A percentile compares a stretch with the other conserved stretches of the same genome.
These are phyloP conservation scores for Eimeria tenella DNA, from an alignment of 169 alveolate species.

Conservation along the genomic window DNA sequence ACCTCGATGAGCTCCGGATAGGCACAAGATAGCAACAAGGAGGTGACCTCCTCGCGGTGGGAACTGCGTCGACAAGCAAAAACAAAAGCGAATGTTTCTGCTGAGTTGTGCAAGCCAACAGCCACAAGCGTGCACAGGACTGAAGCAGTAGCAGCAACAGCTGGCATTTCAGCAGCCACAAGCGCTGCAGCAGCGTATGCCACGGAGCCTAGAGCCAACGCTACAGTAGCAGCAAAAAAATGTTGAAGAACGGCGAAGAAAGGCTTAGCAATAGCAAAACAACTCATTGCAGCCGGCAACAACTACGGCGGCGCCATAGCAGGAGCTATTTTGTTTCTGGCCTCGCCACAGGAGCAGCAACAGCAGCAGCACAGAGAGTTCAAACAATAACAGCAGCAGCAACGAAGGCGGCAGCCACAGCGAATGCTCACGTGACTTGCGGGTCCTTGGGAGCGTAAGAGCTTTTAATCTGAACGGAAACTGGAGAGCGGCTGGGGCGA, in stretches of 20 bases:
- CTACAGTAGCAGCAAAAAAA: background rate
- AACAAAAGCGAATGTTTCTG: background rate
- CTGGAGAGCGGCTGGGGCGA: background rate
- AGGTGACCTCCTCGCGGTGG: background rate
- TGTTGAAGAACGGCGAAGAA: too few species aligned
- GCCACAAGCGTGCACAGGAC: background rate
- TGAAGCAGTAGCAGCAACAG: slow-evolving; percentile 5
- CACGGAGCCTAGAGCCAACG: background rate
- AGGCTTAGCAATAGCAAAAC: too few species aligned
- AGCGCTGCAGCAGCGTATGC: background rate
- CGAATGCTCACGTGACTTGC: background rate
- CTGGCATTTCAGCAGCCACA: background rate
- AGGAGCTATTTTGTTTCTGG: too few species aligned
- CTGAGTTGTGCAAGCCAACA: background rate
- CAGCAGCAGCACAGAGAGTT: slow-evolving; percentile 7
- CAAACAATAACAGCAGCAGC: slow-evolving; percentile 17
- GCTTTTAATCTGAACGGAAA: background rate
- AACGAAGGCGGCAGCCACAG: slow-evolving; percentile 18
- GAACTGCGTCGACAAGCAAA: slow-evolving; percentile 2
- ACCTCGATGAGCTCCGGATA: slow-evolving; percentile 25
- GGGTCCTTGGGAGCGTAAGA: background rate
- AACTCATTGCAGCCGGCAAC: too few species aligned
- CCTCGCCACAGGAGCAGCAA: background rate
- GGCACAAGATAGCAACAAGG: background rate
- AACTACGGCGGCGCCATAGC: too few species aligned